Percentiles rank a stretch among this genome's conserved stretches.
Conservation (phyloP, 495 filamentous ascomycete genomes). For the Neurospora sp. region DNA sequence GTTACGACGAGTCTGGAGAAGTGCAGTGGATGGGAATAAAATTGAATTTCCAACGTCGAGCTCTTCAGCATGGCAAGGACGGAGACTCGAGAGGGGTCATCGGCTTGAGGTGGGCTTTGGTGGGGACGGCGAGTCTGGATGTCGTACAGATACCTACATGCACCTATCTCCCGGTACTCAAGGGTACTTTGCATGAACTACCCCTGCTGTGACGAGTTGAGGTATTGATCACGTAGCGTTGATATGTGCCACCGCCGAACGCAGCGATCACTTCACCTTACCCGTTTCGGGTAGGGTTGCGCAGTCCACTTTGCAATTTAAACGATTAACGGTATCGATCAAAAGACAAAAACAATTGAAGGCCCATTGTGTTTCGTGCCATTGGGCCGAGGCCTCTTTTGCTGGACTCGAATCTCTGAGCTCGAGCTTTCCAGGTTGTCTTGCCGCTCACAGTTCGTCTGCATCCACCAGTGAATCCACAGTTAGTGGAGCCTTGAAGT, state of each 20-base stretch:
- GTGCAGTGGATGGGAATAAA: not conserved
- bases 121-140: not conserved
- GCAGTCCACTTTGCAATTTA: not conserved
- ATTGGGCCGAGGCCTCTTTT: not conserved
- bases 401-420: not conserved
- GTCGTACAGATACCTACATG: not conserved
- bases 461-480: not conserved
- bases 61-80: not conserved
- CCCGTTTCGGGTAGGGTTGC: not conserved
- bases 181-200: not conserved
- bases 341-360: not conserved
- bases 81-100: not conserved
- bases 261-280: not conserved
- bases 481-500: not conserved
- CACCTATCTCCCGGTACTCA: not conserved
- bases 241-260: not conserved
- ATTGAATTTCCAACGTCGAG: not conserved
- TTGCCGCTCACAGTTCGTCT: not conserved
- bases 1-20: not conserved
- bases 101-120: not conserved
- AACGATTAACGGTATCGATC: not conserved
- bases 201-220: not conserved
- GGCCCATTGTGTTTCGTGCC: not conserved
- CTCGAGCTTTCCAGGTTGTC: not conserved
- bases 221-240: not conserved